Base-by-base conservation (phyloP, 2,329 filamentous ascomycete species). In the Thermomyces lanuginosus region DNA sequence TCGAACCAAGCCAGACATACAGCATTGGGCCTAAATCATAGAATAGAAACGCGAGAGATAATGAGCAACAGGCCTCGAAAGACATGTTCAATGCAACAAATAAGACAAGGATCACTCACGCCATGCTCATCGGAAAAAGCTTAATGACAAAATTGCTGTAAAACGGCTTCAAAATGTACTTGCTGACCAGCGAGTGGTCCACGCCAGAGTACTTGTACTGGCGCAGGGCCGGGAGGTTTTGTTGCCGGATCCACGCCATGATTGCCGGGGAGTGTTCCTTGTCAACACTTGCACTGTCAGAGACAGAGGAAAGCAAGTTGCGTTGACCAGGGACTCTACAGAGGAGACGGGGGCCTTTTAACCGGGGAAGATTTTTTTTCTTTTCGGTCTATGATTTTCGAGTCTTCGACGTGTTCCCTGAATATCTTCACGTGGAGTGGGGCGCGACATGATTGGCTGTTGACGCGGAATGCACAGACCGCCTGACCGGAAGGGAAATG, bases 221-320 rank as follows among this genome's bases (percentile, higher is more conserved):
- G 55, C 79, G 80, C 43, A 98, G 72, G 51, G 80, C 81, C 20
- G 77, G 73, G 36, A 98, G 75, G 58, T 81, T 75, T 47, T 84
- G 74, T 57, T 92, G 80, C 39, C 89, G 81, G 34, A 98, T 83
- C 65, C 95, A 95, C 36, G 89, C 84, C 83, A 93, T 93, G 29
- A 44, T 25, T 13, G 8, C n/a, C 11, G 9, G 7, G 18, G 7
- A 7, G 7, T 8, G 18, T 10, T 10, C 18, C 7, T 10, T 20
- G 10, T 20, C 10, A 20, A 20, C 7, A 20, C 18, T 20, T 10
- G 18, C 18, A 20, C 7, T 8, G 18, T 20, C 18, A 20, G 10
- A 8, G 18, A 20, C n/a, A n/a, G n/a, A n/a, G n/a, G n/a, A n/a
- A n/a, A n/a, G n/a, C n/a, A n/a, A n/a, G n/a, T n/a, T n/a, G n/a